Conservation (phyloP, 305 asterid species). For the Fraxinus sp. region DNA sequence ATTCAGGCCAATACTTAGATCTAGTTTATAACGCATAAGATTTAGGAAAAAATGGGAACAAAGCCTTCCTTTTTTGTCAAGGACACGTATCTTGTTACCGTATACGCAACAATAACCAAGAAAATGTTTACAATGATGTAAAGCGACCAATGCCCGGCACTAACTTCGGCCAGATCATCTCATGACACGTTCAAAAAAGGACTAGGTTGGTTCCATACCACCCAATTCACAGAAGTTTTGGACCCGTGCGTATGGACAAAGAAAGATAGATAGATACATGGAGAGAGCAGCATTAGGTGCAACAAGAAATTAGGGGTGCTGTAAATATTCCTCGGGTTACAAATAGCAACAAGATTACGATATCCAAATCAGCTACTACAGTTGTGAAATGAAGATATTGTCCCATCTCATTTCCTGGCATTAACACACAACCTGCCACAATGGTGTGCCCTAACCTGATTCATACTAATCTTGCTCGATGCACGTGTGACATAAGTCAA, state of each 20-base stretch:
- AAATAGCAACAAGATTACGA: slow-evolving; percentile 24
- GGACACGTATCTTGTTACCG: background rate
- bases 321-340: background rate
- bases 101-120: background rate
- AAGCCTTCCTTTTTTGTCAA: background rate
- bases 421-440: slow-evolving; percentile 41
- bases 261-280: background rate
- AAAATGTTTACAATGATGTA: background rate
- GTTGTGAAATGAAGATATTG: slow-evolving; percentile 30
- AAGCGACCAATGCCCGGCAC: background rate
- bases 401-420: slow-evolving; percentile 29
- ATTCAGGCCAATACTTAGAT: background rate
- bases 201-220: background rate
- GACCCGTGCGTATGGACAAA: background rate
- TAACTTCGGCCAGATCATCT: background rate
- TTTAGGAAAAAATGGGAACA: background rate
- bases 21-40: background rate
- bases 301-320: background rate
- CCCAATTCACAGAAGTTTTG: background rate
- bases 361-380: slow-evolving; percentile 41
- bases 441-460: slow-evolving; percentile 39
- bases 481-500: slow-evolving; percentile 40
- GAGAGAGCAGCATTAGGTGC: background rate
- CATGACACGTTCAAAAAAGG: background rate
- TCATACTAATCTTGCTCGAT: slow-evolving; percentile 41